Conservation (phyloP, 179 eudicot species). For the Beta corolliflora region DNA sequence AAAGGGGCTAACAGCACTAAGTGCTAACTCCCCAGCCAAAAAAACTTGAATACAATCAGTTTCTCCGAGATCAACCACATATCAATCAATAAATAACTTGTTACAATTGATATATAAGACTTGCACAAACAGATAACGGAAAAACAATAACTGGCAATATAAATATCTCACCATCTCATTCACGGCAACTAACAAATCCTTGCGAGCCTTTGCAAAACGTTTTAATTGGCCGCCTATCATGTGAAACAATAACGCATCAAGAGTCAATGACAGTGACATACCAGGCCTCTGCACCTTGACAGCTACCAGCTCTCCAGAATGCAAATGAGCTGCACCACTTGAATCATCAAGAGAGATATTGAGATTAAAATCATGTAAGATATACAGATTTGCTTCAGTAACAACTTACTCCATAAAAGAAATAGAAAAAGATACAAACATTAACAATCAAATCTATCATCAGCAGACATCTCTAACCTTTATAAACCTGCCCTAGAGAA, state of each 20-base stretch:
- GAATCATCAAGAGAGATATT: conserved; percentile 48
- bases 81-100: background rate
- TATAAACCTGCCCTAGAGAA: conserved; percentile 97
- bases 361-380: conserved; percentile 28
- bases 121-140: conserved; percentile 2
- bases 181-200: conserved; percentile 95
- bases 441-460: conserved; percentile 19
- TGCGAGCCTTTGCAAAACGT: conserved; percentile 95
- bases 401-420: background rate
- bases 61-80: background rate
- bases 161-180: conserved; percentile 87
- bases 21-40: background rate
- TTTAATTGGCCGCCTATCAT: conserved; percentile 98
- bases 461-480: conserved; percentile 56
- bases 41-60: no score
- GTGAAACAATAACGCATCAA: conserved; percentile 90
- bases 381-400: conserved; percentile 2
- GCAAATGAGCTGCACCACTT: conserved; percentile 99
- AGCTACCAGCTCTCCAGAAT: conserved; percentile 98
- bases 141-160: background rate
- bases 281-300: conserved; percentile 99
- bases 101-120: background rate
- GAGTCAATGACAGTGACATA: conserved; percentile 83
- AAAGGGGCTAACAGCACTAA: background rate
- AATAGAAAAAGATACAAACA: background rate